Evolutionary conservation across 257 asterid genomes (phyloP).

Genomic region (Mentha longifolia): DNA sequence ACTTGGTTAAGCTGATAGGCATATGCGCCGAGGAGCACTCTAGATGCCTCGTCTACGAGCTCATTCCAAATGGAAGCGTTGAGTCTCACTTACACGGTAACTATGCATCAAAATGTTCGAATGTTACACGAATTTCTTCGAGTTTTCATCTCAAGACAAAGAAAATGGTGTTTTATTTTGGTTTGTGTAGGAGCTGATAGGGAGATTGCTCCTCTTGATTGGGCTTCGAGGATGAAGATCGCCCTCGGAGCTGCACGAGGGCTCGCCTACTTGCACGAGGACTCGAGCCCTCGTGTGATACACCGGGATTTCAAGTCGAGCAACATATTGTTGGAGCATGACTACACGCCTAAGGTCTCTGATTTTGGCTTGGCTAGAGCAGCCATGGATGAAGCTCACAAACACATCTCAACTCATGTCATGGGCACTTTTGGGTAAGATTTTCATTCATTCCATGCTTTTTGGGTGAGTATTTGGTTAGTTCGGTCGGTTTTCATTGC

Average conservation of each 20-base stretch:
- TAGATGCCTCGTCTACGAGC: conserved; percentile 79
- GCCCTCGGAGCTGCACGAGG: conserved; percentile 95
- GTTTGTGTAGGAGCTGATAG: conserved; percentile 62
- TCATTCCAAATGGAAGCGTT: conserved; percentile 91
- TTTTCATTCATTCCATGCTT: background rate
- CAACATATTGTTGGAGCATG: conserved; percentile 82
- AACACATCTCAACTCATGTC: conserved; percentile 84
- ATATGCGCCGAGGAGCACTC: conserved; percentile 73
- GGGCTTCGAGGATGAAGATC: conserved; percentile 83
- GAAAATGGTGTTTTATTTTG: conserved; percentile 2
- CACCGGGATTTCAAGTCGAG: conserved; percentile 97
- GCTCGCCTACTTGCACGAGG: conserved; percentile 91
- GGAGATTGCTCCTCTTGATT: conserved; percentile 72
- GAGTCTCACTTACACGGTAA: conserved; percentile 91
- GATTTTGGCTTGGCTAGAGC: conserved; percentile 95
- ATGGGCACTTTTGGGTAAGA: conserved; percentile 98
- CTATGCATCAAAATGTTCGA: conserved; percentile 4
- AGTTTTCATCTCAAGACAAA: background rate
- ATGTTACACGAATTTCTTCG: background rate
- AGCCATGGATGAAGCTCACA: conserved; percentile 76
- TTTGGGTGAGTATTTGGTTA: background rate
- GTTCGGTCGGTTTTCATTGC: too few species aligned
- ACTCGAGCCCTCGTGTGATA: conserved; percentile 94
- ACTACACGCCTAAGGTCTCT: conserved; percentile 87
- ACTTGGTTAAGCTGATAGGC: conserved; percentile 82